Evolutionary conservation across 768 basidiomycete species (phyloP), one percentile per base, ranked within the genome.

Genomic region (Lactifluus subvellereus): DNA sequence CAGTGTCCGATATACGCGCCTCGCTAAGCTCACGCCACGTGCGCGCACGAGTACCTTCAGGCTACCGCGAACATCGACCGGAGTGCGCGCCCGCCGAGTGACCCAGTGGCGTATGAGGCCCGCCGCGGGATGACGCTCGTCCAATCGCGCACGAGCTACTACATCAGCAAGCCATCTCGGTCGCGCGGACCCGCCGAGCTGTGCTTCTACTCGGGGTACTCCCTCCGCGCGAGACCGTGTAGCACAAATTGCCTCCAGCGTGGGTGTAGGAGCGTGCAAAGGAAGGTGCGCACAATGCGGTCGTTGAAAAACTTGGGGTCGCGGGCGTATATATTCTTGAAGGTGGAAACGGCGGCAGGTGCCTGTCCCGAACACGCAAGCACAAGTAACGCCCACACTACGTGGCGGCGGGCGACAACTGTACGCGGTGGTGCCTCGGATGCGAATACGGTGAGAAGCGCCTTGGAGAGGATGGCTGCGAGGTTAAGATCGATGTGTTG

Each of bases 281-380:
- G 69, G 38, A 81, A 53, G n/a, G 48, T 54, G 33, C 54, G 69
- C 38, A 80, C 71, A 54, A 79, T 76, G 7, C 71, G 69, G 11
- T 60, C 68, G 11, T 73, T 75, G 74, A 82, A 82, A 67, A 79
- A 81, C 6, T 56, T 14, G 0, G 78, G 76, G 2, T 69, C 70
- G 13, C 63, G 70, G 9, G 57, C 55, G 48, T 76, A 67, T 37
- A 86, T 72, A 51, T 69, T 71, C 61, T 78, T 71, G 47, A 84
- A 71, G 30, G 84, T 66, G 47, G 72, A 64, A 1, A 81, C 66
- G 9, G 79, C 75, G 22, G 72, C 68, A 0, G 68, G 65, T 9
- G 78, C 72, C 49, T 78, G 74, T 11, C 71, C 74, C 67, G 59
- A 78, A 70, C 33, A 69, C 69, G 59, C 54, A 54, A 84, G 71